phyloP scores from a whole-genome alignment of 257 asterid genomes.

The Solanum verrucosum region DNA sequence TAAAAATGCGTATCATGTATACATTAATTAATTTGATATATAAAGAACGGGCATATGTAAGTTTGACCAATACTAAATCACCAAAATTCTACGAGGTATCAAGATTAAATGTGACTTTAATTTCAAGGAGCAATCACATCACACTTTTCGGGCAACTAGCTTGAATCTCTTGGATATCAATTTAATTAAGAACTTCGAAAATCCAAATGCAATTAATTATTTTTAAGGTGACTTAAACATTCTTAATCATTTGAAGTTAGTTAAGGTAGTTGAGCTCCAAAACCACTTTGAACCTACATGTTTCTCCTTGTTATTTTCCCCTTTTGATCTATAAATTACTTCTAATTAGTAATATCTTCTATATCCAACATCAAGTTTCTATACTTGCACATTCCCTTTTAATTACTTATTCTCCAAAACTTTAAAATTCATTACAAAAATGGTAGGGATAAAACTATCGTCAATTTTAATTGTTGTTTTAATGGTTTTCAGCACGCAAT shows the following conservation, averaged over 20 bases:
- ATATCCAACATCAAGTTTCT: slow-evolving; percentile 1
- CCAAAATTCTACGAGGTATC: not conserved
- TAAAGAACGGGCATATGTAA: not conserved
- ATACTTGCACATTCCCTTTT: slow-evolving; percentile 14
- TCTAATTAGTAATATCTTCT: not conserved
- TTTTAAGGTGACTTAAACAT: slow-evolving; percentile 1
- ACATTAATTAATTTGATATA: not conserved
- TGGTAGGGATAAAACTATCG: slow-evolving; percentile 11
- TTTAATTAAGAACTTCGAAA: not conserved
- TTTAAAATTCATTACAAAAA: not conserved
- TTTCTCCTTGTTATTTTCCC: not conserved
- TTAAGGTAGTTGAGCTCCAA: slow-evolving; percentile 14
- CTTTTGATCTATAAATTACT: not conserved
- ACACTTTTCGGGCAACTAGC: not conserved
- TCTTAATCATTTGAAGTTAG: not conserved
- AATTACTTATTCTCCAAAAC: not conserved
- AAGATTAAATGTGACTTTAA: not conserved
- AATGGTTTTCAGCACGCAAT: not conserved
- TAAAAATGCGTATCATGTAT: not conserved
- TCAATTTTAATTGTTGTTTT: slow-evolving; percentile 14
- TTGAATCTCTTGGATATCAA: not conserved
- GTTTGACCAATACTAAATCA: not conserved
- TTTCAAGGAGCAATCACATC: not conserved
- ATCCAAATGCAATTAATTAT: not conserved
- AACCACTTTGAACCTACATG: slow-evolving; percentile 8